Evolutionary conservation across 352 stramenopile species (phyloP).

Genomic region (Hyaloperonospora brassicae): DNA sequence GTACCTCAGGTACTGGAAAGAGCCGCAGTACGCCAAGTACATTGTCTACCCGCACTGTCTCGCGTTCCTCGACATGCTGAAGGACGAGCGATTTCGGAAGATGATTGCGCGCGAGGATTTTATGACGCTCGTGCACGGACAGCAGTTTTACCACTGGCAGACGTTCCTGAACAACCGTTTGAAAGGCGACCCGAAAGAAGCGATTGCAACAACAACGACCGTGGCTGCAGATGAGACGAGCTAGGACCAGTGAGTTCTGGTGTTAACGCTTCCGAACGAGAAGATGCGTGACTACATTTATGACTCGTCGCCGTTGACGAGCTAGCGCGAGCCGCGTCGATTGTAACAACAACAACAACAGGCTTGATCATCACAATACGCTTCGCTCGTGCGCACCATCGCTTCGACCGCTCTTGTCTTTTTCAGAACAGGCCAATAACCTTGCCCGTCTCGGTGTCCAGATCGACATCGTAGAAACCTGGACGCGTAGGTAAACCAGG

Average conservation of each 20-base stretch:
- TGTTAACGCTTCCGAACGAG: too few species aligned
- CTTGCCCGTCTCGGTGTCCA: constrained; percentile 90
- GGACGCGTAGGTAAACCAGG: constrained; percentile 96
- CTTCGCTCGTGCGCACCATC: too few species aligned
- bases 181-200: constrained; percentile 31
- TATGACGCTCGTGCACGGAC: constrained; percentile 78
- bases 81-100: constrained; percentile 82
- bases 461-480: constrained; percentile 98
- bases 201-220: constrained; percentile 5
- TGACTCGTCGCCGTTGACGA: neutral
- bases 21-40: constrained; percentile 88
- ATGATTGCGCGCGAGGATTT: constrained; percentile 84
- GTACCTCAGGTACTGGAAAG: constrained; percentile 91
- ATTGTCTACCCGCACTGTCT: constrained; percentile 84
- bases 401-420: neutral
- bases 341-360: constrained; percentile 6
- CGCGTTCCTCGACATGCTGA: constrained; percentile 84
- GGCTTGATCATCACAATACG: too few species aligned
- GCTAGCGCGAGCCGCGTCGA: neutral
- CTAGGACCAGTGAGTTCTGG: constrained; percentile 1
- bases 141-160: constrained; percentile 88
- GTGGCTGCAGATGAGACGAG: constrained; percentile 15
- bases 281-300: too few species aligned
- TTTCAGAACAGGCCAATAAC: constrained; percentile 93
- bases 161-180: constrained; percentile 80